A percentile compares a stretch with the other conserved stretches of the same genome.
These are phyloP conservation scores for Sclerotinia glacialis DNA, from an alignment of 2,329 filamentous ascomycete genomes.

Conservation along the genomic window DNA sequence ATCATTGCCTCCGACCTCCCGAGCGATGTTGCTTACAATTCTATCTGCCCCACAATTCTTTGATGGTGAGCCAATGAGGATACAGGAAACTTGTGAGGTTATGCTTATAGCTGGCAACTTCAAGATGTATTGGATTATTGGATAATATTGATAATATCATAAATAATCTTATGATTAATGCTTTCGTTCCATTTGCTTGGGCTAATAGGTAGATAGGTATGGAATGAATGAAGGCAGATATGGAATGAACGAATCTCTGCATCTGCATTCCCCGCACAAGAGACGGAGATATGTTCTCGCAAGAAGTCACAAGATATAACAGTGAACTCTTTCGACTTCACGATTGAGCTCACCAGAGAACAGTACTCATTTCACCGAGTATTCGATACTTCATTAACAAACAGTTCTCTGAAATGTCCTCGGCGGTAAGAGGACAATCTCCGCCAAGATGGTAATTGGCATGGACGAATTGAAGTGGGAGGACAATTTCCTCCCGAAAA, in stretches of 20 bases:
- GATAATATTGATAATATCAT: neutral
- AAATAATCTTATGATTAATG: neutral
- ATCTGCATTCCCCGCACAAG: neutral
- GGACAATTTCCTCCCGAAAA: conserved; percentile 57
- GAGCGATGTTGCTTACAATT: neutral
- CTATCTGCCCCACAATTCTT: neutral
- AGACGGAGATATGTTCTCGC: neutral
- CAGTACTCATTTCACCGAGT: neutral
- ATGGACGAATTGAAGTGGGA: conserved; percentile 21
- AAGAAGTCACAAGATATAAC: neutral
- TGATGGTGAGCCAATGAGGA: neutral
- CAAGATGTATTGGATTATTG: neutral
- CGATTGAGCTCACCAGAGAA: neutral
- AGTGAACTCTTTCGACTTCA: no score
- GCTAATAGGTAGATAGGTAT: neutral
- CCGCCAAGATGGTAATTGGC: conserved; percentile 7
- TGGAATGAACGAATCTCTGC: neutral
- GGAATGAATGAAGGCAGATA: no score
- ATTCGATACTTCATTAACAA: neutral
- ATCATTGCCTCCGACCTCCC: neutral
- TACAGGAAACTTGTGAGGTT: neutral
- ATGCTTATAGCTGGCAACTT: neutral
- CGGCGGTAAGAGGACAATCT: neutral
- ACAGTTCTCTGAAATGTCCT: neutral
- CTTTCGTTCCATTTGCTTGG: neutral